Conservation (phyloP, 108 stramenopile genomes). For the Hondaea fermentalgiana region DNA sequence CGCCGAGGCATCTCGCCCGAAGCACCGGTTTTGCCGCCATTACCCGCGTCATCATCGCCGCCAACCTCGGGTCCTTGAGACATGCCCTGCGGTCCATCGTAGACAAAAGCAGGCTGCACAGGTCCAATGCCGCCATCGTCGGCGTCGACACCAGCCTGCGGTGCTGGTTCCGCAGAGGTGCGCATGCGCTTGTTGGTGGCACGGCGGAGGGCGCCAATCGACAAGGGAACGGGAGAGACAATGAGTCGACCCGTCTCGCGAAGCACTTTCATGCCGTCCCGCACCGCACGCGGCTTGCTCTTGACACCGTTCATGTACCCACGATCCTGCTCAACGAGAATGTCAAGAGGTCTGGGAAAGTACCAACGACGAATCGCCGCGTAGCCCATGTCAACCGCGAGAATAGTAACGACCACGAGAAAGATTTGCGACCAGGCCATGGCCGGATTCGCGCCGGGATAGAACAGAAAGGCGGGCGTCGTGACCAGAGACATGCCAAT, state of each 20-base stretch:
- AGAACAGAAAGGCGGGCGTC: neutral
- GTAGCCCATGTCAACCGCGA: neutral
- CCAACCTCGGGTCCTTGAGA: neutral
- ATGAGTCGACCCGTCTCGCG: neutral
- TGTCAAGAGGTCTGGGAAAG: slow-evolving; percentile 1
- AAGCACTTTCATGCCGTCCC: neutral
- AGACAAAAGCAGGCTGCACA: neutral
- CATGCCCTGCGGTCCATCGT: neutral
- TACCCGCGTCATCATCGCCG: neutral
- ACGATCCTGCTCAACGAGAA: neutral
- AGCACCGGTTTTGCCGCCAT: too few relatives aligned
- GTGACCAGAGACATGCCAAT: neutral
- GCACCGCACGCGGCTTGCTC: neutral
- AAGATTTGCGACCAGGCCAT: neutral
- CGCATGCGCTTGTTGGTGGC: neutral
- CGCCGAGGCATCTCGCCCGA: neutral
- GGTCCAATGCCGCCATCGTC: neutral
- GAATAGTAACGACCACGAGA: neutral
- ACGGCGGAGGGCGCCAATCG: neutral
- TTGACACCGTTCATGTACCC: neutral
- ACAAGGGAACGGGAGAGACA: neutral
- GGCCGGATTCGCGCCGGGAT: neutral
- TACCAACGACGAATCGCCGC: neutral
- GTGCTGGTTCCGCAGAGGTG: neutral
- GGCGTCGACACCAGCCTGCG: neutral